These are phyloP conservation scores for Paraphaeosphaeria minitans DNA, from an alignment of 2,329 filamentous ascomycete genomes.

Conservation along the genomic window DNA sequence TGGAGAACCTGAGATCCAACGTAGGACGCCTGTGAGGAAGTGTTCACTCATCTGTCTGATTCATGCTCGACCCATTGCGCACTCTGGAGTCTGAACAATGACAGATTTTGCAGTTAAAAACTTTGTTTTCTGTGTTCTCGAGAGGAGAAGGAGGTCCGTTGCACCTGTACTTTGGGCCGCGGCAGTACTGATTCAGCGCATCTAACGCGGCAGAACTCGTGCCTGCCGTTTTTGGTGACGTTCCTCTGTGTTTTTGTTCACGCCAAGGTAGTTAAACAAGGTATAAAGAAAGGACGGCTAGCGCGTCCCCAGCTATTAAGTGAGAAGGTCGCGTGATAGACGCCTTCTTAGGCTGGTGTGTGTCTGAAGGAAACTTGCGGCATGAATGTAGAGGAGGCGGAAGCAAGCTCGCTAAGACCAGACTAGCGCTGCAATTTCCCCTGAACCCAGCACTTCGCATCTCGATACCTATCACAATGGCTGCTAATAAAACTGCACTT, in stretches of 20 bases:
- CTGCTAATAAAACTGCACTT: too few relatives aligned
- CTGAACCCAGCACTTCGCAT: background rate
- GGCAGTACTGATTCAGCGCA: background rate
- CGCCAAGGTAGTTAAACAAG: background rate
- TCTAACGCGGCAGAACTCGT: background rate
- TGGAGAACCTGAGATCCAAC: background rate
- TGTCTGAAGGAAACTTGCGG: slow-evolving; percentile 2
- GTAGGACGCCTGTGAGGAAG: too few relatives aligned
- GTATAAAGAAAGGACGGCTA: background rate
- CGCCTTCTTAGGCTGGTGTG: background rate
- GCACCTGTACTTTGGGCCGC: background rate
- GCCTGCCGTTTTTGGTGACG: background rate
- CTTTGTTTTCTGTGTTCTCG: too few relatives aligned
- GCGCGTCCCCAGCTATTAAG: background rate
- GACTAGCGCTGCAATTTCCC: background rate
- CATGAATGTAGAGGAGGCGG: background rate
- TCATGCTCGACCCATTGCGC: too few relatives aligned
- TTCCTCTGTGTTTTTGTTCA: background rate
- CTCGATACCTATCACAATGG: background rate
- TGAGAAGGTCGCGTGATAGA: background rate
- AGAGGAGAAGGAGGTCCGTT: too few relatives aligned
- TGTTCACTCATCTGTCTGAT: too few relatives aligned
- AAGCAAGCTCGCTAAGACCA: background rate
- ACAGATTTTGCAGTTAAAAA: too few relatives aligned
- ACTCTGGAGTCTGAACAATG: too few relatives aligned